A percentile compares a stretch with the other conserved stretches of the same genome.
Evolutionary conservation across 257 asterid genomes (phyloP).

Genomic region (Solanum etuberosum): DNA sequence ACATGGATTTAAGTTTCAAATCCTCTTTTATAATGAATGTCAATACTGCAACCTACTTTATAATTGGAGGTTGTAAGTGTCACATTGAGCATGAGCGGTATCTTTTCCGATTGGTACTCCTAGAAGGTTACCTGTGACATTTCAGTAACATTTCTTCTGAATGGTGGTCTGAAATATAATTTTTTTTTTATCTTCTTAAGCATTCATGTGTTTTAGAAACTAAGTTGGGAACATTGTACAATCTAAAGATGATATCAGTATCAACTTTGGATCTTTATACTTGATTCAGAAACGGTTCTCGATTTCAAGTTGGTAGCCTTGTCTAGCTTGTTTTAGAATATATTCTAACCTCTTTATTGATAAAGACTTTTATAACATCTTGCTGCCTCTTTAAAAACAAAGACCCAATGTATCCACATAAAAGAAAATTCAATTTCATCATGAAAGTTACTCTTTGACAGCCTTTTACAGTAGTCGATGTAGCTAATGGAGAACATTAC

Average conservation of each 20-base stretch:
- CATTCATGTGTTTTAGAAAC: not conserved
- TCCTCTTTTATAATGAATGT: not conserved
- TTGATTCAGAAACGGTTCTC: not conserved
- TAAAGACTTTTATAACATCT: not conserved
- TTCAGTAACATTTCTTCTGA: not conserved
- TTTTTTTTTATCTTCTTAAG: not conserved
- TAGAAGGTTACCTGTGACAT: not conserved
- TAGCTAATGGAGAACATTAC: not conserved
- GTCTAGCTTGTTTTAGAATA: not conserved
- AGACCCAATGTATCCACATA: not conserved
- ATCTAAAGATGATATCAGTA: not conserved
- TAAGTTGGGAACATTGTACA: not conserved
- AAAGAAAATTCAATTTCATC: not conserved
- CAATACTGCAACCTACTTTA: not conserved
- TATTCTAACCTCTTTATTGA: not conserved
- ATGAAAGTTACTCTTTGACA: not conserved
- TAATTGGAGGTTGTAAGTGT: not conserved
- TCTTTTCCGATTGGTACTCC: not conserved
- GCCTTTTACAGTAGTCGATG: not conserved
- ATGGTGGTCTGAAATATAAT: not conserved
- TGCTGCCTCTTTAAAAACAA: not conserved
- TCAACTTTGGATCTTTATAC: not conserved
- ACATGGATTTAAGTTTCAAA: not conserved
- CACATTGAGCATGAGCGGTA: not conserved
- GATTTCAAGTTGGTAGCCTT: not conserved